Evolutionary conservation across 805 yeast genomes (phyloP), one percentile per base, ranked within the genome.

Genomic region (Wickerhamomyces chambardii): DNA sequence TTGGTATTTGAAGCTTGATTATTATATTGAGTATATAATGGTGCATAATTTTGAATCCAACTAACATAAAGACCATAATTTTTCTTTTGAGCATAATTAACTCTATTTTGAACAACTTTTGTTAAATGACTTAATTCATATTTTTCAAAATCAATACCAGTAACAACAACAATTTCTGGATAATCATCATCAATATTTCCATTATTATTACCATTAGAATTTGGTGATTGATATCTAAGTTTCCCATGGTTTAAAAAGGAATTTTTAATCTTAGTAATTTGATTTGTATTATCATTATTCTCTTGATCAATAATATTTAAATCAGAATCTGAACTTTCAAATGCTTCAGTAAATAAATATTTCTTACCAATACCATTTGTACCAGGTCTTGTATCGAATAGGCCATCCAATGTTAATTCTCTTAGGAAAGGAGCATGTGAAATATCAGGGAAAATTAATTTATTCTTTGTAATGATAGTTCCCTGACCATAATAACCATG

Each of bases 41-140:
- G 89, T 15, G 73, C 50, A 57, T 84, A 89, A 54, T 92, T 97
- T 56, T 85, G 89, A 25, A 70, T 56, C 84, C 90, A 87, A 40
- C 96, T 72, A 17, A 84, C 74, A 50, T 86, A 90, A 19, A 86
- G 59, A 24, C 95, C 97, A 55, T 79, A 90, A 28, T 73, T 73
- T 50, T 85, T 87, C 11, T 64, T 65, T 55, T 80, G 84, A 6
- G 95, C 95, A 53, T 89, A 90, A 55, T 86, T 89, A 21, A 84
- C 81, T 50, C 97, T 72, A 56, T 87, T 87, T 55, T 86, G 94
- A 15, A 86, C 81, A 36, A 89, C 66, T 36, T 72, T 73, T 15
- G 78, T 74, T 31, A 86, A 63, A 25, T 78, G 74, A 16, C 70
- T 69, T 28, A 70, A 51, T 22, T 77, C 73, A 47, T 75, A 75